Evolutionary conservation across 2,329 filamentous ascomycete genomes (phyloP), one percentile per base, ranked within the genome.

Genomic region (Dactylellina haptotyla): DNA sequence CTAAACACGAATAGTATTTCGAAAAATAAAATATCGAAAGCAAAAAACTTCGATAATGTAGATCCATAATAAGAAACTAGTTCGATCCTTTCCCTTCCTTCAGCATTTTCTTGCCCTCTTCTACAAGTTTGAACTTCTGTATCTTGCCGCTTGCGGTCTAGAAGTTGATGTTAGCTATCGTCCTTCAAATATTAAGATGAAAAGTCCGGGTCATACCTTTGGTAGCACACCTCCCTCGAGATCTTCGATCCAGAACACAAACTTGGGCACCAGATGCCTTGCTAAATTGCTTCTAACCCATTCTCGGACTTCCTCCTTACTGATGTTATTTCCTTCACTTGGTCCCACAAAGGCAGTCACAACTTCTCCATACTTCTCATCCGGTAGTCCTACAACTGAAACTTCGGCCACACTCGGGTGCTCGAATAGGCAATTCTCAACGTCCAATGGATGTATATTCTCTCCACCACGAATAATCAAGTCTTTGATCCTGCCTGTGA

Each of bases 91-190:
- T 58, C 32, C 54, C 62, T 26, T 74, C 51, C 30, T 69, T 62
- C 46, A 75, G 26, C 62, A 75, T 50, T 28, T 37, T 62, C 46
- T 63, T 69, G 10, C 70, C 70, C 39, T 75, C 70, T 10, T 75
- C 70, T 26, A 48, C 50, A 9, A 75, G 30, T 43, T 75, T 75
- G 26, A 69, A 75, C 37, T 98, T 97, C 83, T 97, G 92, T 64
- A 98, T 93, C 86, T 99, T 99, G 23, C 94, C 94, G 80, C 92
- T 97, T 4, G 93, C 91, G 34, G 95, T 99, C 85, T 97, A 56
- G 3, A 14, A 23, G 39, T 53, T 9, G 2, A 1, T 25, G 50
- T 57, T 32, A 54, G 18, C 26, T 14, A 43, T 30, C 14, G 51
- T 26, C 20, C 23, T 30, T 25, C 97, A 18, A 94, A n/a, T 88